These are phyloP conservation scores for Saturnispora zaruensis DNA, from an alignment of 805 yeast species.

Conservation along the genomic window DNA sequence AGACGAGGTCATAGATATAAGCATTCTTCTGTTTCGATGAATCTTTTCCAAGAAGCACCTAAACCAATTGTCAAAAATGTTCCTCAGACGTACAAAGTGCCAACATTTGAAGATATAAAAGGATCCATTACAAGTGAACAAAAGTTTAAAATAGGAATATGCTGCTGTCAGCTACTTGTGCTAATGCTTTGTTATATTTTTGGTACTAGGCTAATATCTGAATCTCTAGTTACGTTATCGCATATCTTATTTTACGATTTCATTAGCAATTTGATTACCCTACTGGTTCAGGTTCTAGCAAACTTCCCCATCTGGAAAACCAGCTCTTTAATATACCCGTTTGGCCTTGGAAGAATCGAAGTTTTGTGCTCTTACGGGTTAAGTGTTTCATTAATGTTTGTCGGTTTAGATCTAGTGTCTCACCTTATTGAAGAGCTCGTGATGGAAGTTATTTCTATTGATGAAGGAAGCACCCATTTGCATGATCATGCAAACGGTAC, in stretches of 20 bases:
- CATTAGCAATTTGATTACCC: slow-evolving; percentile 60
- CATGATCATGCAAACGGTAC: slow-evolving; percentile 22
- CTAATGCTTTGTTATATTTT: slow-evolving; percentile 49
- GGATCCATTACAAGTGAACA: slow-evolving; percentile 53
- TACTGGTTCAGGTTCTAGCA: slow-evolving; percentile 70
- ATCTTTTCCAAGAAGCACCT: slow-evolving; percentile 89
- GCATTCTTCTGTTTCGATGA: slow-evolving; percentile 94
- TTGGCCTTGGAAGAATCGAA: slow-evolving; percentile 88
- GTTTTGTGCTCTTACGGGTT: slow-evolving; percentile 83
- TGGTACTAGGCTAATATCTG: slow-evolving; percentile 50
- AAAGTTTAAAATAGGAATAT: slow-evolving; percentile 49
- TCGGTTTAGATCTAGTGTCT: slow-evolving; percentile 81
- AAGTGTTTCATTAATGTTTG: slow-evolving; percentile 76
- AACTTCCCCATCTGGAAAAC: slow-evolving; percentile 89
- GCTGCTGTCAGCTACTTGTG: slow-evolving; percentile 44
- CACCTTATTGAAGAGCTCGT: slow-evolving; percentile 78
- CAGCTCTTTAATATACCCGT: slow-evolving; percentile 76
- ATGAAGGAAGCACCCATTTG: slow-evolving; percentile 11
- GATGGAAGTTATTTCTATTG: slow-evolving; percentile 28
- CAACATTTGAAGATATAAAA: slow-evolving; percentile 55
- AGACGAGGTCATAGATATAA: slow-evolving; percentile 94
- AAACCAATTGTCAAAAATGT: slow-evolving; percentile 52
- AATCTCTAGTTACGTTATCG: slow-evolving; percentile 65
- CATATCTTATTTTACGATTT: slow-evolving; percentile 86
- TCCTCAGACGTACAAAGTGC: slow-evolving; percentile 65